These are phyloP conservation scores for Populus davidiana DNA, from an alignment of 345 rosid species.

Conservation along the genomic window DNA sequence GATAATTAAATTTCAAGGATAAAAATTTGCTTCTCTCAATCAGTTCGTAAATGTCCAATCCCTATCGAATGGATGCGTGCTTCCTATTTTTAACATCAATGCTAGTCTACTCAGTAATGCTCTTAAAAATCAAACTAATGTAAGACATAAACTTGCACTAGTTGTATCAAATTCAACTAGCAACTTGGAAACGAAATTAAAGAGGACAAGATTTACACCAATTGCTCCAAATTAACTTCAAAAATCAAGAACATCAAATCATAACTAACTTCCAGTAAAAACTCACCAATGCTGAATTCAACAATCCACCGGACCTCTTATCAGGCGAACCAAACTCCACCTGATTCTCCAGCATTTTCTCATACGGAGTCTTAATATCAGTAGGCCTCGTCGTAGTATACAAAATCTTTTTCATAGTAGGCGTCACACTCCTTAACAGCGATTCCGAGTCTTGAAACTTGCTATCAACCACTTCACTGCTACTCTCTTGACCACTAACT, in stretches of 20 bases:
- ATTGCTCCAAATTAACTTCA: neutral
- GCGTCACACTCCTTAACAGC: conserved; percentile 50
- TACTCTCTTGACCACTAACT: conserved; percentile 31
- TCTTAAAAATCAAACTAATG: neutral
- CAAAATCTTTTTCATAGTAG: conserved; percentile 57
- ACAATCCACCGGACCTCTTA: conserved; percentile 72
- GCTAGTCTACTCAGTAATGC: neutral
- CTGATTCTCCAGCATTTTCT: conserved; percentile 85
- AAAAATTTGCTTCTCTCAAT: neutral
- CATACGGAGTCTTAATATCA: conserved; percentile 87
- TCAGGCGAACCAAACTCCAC: conserved; percentile 93
- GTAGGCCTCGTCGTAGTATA: conserved; percentile 75
- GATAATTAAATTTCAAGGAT: neutral
- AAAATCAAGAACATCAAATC: too few species aligned
- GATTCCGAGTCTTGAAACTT: conserved; percentile 63
- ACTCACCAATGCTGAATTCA: conserved; percentile 79
- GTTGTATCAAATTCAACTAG: neutral
- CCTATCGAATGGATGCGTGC: neutral
- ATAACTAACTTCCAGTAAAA: neutral
- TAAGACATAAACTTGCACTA: neutral
- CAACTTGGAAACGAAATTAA: neutral
- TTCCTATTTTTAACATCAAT: neutral
- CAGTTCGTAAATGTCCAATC: neutral
- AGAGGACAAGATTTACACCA: neutral
- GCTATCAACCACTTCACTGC: conserved; percentile 29